A percentile compares a stretch with the other conserved stretches of the same genome.
Conservation (phyloP, 2,329 filamentous ascomycete genomes). For the Aspergillus thermomutatus region DNA sequence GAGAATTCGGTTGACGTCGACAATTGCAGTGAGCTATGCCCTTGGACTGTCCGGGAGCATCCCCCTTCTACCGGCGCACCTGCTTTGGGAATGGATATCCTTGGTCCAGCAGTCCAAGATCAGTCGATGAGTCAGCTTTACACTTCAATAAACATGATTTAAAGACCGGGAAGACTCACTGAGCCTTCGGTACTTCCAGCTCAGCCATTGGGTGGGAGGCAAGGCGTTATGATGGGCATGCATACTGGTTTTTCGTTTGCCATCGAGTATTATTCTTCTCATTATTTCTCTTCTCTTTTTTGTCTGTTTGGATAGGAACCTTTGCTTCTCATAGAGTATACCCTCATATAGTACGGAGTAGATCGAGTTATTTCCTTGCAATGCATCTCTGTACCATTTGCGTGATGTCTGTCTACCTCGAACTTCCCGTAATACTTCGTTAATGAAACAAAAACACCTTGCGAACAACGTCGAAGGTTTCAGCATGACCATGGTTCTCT, state of each 20-base stretch:
- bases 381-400: not conserved
- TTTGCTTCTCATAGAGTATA: not conserved
- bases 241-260: not conserved
- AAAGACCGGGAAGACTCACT: slow-evolving; percentile 1
- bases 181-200: not conserved
- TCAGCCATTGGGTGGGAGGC: no score
- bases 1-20: slow-evolving; percentile 31
- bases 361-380: not conserved
- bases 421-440: not conserved
- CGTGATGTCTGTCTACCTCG: not conserved
- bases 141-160: slow-evolving; percentile 35
- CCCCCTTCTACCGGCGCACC: slow-evolving; percentile 32
- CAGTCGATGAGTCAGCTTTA: slow-evolving; percentile 34
- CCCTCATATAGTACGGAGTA: not conserved
- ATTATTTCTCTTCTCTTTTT: not conserved
- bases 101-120: slow-evolving; percentile 30
- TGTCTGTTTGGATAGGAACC: not conserved
- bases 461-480: not conserved
- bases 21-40: slow-evolving; percentile 38
- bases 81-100: slow-evolving; percentile 30
- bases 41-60: slow-evolving; percentile 39
- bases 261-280: not conserved
- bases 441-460: not conserved
- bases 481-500: not conserved
- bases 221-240: not conserved